A percentile compares a stretch with the other conserved stretches of the same genome.
These are phyloP conservation scores for Barnettozyma californica DNA, from an alignment of 805 yeast species.

Conservation along the genomic window DNA sequence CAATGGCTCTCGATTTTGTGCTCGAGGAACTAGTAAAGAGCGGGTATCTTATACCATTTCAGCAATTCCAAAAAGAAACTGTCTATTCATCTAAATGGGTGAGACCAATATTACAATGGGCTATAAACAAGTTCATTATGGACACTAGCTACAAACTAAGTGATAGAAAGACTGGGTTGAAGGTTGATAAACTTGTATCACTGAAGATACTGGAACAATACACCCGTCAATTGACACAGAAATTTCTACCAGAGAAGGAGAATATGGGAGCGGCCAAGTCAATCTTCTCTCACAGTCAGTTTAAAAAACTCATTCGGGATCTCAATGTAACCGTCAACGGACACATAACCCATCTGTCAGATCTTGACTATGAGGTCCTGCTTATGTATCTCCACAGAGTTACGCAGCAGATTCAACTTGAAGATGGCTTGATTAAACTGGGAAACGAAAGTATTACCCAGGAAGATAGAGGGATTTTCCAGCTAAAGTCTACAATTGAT, in stretches of 20 bases:
- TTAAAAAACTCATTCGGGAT: constrained; percentile 7
- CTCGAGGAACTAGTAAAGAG: constrained; percentile 28
- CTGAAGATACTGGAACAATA: constrained; percentile 16
- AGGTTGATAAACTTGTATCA: constrained; percentile 17
- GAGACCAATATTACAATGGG: constrained; percentile 20
- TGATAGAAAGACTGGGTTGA: constrained; percentile 15
- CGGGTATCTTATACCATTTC: constrained; percentile 26
- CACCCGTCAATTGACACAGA: constrained; percentile 8
- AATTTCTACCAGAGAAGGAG: not conserved
- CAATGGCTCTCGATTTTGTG: constrained; percentile 31
- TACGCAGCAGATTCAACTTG: constrained; percentile 8
- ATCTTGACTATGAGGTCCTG: constrained; percentile 19
- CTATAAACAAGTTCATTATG: constrained; percentile 18
- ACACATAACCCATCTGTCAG: constrained; percentile 4
- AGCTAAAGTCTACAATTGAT: constrained; percentile 26
- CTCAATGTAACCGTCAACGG: constrained; percentile 8
- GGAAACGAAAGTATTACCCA: constrained; percentile 26
- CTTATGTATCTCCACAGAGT: constrained; percentile 21
- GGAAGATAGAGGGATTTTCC: constrained; percentile 29
- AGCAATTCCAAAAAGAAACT: constrained; percentile 21
- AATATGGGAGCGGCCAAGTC: constrained; percentile 2
- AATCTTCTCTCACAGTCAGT: constrained; percentile 13
- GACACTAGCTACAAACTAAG: constrained; percentile 20
- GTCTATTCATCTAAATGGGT: constrained; percentile 21
- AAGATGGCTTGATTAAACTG: constrained; percentile 19